Evolutionary conservation across 2,329 filamentous ascomycete species (phyloP), one percentile per base, ranked within the genome.

Genomic region (Fusarium burgessii): DNA sequence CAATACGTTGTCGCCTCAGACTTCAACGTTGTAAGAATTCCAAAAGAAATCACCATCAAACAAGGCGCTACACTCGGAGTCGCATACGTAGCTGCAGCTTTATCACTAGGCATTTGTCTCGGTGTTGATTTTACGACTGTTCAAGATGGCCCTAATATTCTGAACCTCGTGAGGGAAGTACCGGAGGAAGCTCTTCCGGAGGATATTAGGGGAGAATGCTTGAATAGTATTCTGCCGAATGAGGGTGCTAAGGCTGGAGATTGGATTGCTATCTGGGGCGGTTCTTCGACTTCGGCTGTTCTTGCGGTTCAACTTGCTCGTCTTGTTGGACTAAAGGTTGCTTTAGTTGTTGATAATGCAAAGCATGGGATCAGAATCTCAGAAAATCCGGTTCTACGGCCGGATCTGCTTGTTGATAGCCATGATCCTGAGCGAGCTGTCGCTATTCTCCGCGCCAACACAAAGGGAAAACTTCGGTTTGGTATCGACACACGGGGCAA

Each of bases 251-350:
- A 82, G 43, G 72, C 80, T 0, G 91, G 90, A 0, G 92, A 94
- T 65, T 94, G 91, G 88, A 80, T 94, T 41, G 89, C 88, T 3
- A 88, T 94, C 49, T 94, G 92, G 92, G 92, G 92, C 61, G 92
- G 89, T 3, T 93, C 91, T 3, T 92, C 91, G 1, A 93, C 90
- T 0, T 92, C 90, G 2, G 92, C 91, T 0, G 87, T 90, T 68
- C 83, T 92, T 10, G 84, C 88, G 1, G 84, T 91, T 6, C 92
- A 94, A 74, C 84, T 94, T 3, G 91, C 92, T 1, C 89, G 90
- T 42, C 82, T 92, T 0, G 88, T 86, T 0, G 91, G 91, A 0
- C 79, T 94, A 0, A 87, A 84, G 32, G 90, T 93, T 3, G 87
- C 92, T 29, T 86, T 88, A 5, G 84, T 94, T 0, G 89, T 91